These are phyloP conservation scores for Eremochloa ophiuroides DNA, from an alignment of 176 grass and related monocot genomes.

Conservation along the genomic window DNA sequence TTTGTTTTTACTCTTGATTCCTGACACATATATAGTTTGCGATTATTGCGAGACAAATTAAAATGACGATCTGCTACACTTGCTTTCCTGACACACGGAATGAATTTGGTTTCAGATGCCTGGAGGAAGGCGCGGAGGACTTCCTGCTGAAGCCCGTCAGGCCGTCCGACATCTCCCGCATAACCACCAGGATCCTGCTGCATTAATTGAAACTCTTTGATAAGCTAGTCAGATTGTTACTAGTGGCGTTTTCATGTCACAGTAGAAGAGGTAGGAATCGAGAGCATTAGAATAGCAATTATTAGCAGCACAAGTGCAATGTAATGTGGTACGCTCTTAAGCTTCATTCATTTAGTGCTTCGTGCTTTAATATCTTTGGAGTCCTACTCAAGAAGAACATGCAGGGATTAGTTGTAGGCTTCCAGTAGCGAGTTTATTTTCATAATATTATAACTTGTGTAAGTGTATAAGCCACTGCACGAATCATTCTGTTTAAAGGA, in stretches of 20 bases:
- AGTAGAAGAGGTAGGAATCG: background rate
- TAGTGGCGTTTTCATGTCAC: background rate
- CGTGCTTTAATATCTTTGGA: background rate
- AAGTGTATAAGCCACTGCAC: background rate
- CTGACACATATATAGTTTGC: too few relatives aligned
- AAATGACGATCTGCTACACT: too few relatives aligned
- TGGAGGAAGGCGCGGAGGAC: constrained; percentile 47
- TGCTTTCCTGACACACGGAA: too few relatives aligned
- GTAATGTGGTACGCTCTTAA: background rate
- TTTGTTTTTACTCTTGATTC: too few relatives aligned
- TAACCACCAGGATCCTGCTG: constrained; percentile 28
- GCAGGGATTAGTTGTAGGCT: background rate
- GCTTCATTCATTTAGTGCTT: background rate
- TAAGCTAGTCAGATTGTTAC: background rate
- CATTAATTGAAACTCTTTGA: background rate
- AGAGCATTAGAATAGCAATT: background rate
- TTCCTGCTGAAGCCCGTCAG: constrained; percentile 42
- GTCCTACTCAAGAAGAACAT: background rate
- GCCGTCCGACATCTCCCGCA: constrained; percentile 41
- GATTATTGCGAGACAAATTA: too few relatives aligned
- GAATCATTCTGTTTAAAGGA: background rate
- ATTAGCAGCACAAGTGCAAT: background rate
- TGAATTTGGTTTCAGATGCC: constrained; percentile 4
- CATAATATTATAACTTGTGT: background rate
- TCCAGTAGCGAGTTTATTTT: background rate